phyloP scores from a whole-genome alignment of 768 basidiomycete species.

The Boletus reticulatus region DNA sequence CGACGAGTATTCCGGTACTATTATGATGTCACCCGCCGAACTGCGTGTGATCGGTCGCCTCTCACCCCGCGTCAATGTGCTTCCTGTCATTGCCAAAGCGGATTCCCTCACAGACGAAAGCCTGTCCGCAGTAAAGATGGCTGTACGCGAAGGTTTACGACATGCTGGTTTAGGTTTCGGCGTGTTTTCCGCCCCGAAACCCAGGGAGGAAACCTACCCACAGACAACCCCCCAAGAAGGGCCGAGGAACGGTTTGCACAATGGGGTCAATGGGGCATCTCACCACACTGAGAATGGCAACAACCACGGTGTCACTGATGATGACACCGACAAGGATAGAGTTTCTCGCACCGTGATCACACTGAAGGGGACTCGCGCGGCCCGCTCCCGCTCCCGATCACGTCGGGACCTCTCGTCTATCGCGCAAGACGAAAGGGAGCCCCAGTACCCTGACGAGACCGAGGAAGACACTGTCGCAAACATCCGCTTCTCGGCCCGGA shows the following conservation, averaged over 20 bases:
- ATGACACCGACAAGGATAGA: slow-evolving; percentile 52
- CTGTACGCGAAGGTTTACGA: slow-evolving; percentile 64
- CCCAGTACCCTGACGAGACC: slow-evolving; percentile 50
- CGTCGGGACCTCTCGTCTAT: slow-evolving; percentile 64
- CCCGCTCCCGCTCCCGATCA: slow-evolving; percentile 71
- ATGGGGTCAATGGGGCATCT: slow-evolving; percentile 28
- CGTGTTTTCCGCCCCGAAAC: slow-evolving; percentile 57
- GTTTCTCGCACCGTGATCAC: slow-evolving; percentile 75
- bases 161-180: slow-evolving; percentile 74
- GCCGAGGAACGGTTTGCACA: slow-evolving; percentile 14
- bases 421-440: slow-evolving; percentile 57
- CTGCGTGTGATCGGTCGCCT: slow-evolving; percentile 77
- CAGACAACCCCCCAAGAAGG: slow-evolving; percentile 18
- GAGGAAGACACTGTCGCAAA: slow-evolving; percentile 73
- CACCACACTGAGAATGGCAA: slow-evolving; percentile 30
- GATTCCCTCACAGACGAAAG: slow-evolving; percentile 84
- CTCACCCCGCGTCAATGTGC: slow-evolving; percentile 69
- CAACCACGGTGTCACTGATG: slow-evolving; percentile 32
- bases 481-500: slow-evolving; percentile 71
- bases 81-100: slow-evolving; percentile 77
- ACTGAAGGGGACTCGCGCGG: slow-evolving; percentile 43
- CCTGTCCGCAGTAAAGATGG: slow-evolving; percentile 65
- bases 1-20: slow-evolving; percentile 45
- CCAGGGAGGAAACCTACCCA: slow-evolving; percentile 7
- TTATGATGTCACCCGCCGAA: slow-evolving; percentile 76